A percentile compares a stretch with the other conserved stretches of the same genome.
Conservation (phyloP, 306 rosid genomes). For the cucumber (Cucumis sativus) region Cucumber_9930_V3 NC_026660.2:26407501-26408000, state of each 20-base stretch:
- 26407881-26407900: neutral
- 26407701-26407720: neutral
- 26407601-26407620: slow-evolving; percentile 86
- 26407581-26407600: slow-evolving; percentile 56
- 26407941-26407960: neutral
- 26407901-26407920: neutral
- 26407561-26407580: slow-evolving; percentile 57
- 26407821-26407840: neutral
- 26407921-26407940: neutral
- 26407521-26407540: slow-evolving; percentile 63
- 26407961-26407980: neutral
- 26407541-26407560: slow-evolving; percentile 33
- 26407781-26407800: neutral
- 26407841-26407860: neutral
- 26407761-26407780: neutral
- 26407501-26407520: slow-evolving; percentile 54
- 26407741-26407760: neutral
- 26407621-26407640: slow-evolving; percentile 12
- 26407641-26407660: neutral
- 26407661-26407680: neutral
- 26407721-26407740: neutral
- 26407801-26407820: neutral
- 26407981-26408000: neutral
- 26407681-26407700: neutral
- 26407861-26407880: neutral